These are phyloP conservation scores for Cutaneotrichosporon sp. DNA, from an alignment of 1,284 basidiomycete species.

Conservation along the genomic window DNA sequence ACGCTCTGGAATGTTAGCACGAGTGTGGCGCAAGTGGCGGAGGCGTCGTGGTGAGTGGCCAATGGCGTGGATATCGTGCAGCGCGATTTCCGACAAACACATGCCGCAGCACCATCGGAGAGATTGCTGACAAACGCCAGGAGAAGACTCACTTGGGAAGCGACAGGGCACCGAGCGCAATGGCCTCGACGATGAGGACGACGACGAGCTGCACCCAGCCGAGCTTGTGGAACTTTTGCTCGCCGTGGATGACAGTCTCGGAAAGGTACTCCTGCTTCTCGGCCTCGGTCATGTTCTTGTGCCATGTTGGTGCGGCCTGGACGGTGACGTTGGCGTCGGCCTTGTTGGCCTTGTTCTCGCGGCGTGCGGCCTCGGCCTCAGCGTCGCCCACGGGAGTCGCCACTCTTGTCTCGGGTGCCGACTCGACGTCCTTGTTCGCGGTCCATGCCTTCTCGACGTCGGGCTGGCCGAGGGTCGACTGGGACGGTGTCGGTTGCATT, in stretches of 20 bases:
- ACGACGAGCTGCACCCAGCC: constrained; percentile 20
- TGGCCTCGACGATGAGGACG: constrained; percentile 18
- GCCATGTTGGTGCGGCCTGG: neutral
- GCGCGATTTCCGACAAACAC: neutral
- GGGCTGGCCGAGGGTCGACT: too few relatives aligned
- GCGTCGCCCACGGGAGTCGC: too few relatives aligned
- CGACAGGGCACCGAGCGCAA: constrained; percentile 17
- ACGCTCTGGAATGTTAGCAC: constrained; percentile 5
- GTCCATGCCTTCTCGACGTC: too few relatives aligned
- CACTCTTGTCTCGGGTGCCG: neutral
- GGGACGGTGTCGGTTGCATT: too few relatives aligned
- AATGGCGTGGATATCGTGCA: neutral
- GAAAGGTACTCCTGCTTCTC: constrained; percentile 12
- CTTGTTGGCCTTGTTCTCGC: neutral
- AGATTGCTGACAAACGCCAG: neutral
- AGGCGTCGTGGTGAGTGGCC: too few relatives aligned
- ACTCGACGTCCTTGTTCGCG: neutral
- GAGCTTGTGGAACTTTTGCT: constrained; percentile 19
- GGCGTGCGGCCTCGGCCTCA: too few relatives aligned
- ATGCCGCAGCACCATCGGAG: too few relatives aligned
- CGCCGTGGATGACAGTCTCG: constrained; percentile 6
- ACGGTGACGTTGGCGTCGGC: neutral
- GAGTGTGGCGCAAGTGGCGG: neutral
- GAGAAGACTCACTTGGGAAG: constrained; percentile 13
- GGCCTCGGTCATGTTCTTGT: constrained; percentile 11